Evolutionary conservation across 1,139 yeast genomes (phyloP).

Genomic region (Hyphopichia khmerensis): DNA sequence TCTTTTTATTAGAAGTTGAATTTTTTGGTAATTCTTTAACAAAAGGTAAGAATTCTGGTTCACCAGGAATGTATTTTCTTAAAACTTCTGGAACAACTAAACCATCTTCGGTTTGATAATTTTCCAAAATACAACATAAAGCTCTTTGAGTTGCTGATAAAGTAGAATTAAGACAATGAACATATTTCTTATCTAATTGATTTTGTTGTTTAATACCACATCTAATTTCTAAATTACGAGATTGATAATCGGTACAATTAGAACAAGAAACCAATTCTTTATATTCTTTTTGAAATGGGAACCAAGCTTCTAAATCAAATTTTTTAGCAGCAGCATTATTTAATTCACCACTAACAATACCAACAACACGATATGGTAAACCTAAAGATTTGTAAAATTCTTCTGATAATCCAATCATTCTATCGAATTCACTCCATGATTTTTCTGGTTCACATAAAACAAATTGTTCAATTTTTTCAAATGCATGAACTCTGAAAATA

Average conservation of each 20-base stretch:
- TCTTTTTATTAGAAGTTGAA: conserved; percentile 78
- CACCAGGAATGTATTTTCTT: conserved; percentile 95
- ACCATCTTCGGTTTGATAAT: conserved; percentile 97
- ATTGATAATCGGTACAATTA: conserved; percentile 98
- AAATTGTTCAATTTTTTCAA: conserved; percentile 97
- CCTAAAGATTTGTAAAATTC: conserved; percentile 91
- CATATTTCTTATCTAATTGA: conserved; percentile 96
- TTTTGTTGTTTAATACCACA: conserved; percentile 97
- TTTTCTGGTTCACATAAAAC: conserved; percentile 95
- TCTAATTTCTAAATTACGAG: conserved; percentile 96
- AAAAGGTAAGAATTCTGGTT: conserved; percentile 93
- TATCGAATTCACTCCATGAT: conserved; percentile 95
- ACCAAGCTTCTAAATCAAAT: conserved; percentile 99
- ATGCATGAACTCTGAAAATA: conserved; percentile 97
- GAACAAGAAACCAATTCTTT: conserved; percentile 98
- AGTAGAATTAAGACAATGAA: conserved; percentile 96
- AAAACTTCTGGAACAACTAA: conserved; percentile 90
- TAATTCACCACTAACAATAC: conserved; percentile 97
- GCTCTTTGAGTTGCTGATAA: conserved; percentile 98
- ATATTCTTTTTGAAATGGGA: conserved; percentile 98
- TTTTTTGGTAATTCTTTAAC: conserved; percentile 92
- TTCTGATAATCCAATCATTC: conserved; percentile 89
- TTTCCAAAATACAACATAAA: conserved; percentile 92
- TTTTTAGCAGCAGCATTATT: conserved; percentile 99
- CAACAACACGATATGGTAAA: conserved; percentile 94